phyloP scores from a whole-genome alignment of 1,284 basidiomycete genomes.

The Sanghuangporus baumii region DNA sequence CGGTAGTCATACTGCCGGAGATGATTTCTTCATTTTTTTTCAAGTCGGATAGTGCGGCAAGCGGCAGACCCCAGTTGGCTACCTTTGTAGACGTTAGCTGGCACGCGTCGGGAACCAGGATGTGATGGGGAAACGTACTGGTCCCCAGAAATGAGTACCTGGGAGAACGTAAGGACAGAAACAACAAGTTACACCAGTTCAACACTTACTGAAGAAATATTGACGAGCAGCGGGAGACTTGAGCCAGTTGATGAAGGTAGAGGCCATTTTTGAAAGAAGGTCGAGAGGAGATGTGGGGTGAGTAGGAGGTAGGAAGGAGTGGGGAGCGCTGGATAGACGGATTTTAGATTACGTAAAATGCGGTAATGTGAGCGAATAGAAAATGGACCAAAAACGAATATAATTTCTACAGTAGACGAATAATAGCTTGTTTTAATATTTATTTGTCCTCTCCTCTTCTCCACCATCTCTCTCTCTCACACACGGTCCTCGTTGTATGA shows the following conservation, averaged over 20 bases:
- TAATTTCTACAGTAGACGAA: neutral
- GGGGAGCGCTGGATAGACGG: neutral
- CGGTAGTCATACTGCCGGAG: conserved; percentile 91
- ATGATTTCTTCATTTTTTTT: conserved; percentile 93
- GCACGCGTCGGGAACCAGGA: conserved; percentile 6
- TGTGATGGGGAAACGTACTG: conserved; percentile 48
- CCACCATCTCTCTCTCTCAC: conserved; percentile 1
- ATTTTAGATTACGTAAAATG: neutral
- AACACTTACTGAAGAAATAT: conserved; percentile 86
- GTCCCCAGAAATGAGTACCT: conserved; percentile 97
- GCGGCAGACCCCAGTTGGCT: conserved; percentile 95
- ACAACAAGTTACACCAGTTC: neutral
- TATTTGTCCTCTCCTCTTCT: conserved; percentile 3
- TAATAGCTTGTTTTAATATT: neutral
- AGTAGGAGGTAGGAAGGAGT: neutral
- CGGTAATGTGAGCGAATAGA: neutral
- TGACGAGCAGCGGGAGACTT: conserved; percentile 84
- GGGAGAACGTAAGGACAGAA: conserved; percentile 17
- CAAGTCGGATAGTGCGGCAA: conserved; percentile 87
- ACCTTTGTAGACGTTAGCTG: conserved; percentile 45
- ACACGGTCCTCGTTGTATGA: neutral
- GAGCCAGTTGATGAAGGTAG: conserved; percentile 79
- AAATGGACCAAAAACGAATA: neutral
- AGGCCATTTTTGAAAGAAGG: conserved; percentile 48
- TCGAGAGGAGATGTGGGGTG: neutral